These are phyloP conservation scores for Fusarium humuli DNA, from an alignment of 2,329 filamentous ascomycete genomes.

Conservation along the genomic window DNA sequence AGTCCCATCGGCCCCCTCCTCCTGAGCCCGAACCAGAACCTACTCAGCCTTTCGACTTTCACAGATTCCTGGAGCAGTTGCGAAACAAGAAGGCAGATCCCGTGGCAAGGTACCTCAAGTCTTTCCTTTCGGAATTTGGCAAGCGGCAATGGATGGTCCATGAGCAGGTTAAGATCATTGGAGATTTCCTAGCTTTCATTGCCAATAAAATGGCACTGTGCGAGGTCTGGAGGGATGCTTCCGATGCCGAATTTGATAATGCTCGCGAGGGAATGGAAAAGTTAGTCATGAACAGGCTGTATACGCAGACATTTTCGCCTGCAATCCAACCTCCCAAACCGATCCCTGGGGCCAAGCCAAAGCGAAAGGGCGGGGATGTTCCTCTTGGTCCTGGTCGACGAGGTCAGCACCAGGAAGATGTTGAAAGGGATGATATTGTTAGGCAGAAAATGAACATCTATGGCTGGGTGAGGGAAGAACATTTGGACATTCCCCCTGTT, in stretches of 20 bases:
- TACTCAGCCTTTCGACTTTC: constrained; percentile 92
- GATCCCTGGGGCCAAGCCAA: constrained; percentile 74
- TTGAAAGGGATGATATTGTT: constrained; percentile 95
- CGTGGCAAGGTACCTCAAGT: constrained; percentile 93
- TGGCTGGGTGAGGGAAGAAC: constrained; percentile 91
- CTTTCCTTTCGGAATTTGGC: constrained; percentile 92
- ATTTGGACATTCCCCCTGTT: constrained; percentile 89
- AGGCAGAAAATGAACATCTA: constrained; percentile 98
- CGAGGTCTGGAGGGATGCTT: constrained; percentile 95
- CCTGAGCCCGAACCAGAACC: constrained; percentile 84
- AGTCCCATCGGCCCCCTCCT: constrained; percentile 72
- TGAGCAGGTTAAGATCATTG: constrained; percentile 98
- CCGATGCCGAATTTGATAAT: constrained; percentile 97
- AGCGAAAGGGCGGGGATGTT: constrained; percentile 74
- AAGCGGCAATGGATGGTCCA: constrained; percentile 99
- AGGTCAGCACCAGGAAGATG: constrained; percentile 97
- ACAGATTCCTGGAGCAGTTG: constrained; percentile 94
- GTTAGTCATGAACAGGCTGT: constrained; percentile 97
- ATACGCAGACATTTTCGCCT: constrained; percentile 95
- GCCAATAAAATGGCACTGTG: constrained; percentile 98
- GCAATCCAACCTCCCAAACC: constrained; percentile 86
- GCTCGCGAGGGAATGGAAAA: constrained; percentile 99
- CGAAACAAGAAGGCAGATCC: constrained; percentile 98
- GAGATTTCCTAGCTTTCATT: constrained; percentile 96
- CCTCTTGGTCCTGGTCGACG: constrained; percentile 83